A percentile compares a stretch with the other conserved stretches of the same genome.
These are phyloP conservation scores for Pharus latifolius DNA, from an alignment of 176 grass and related monocot genomes.

Conservation along the genomic window DNA sequence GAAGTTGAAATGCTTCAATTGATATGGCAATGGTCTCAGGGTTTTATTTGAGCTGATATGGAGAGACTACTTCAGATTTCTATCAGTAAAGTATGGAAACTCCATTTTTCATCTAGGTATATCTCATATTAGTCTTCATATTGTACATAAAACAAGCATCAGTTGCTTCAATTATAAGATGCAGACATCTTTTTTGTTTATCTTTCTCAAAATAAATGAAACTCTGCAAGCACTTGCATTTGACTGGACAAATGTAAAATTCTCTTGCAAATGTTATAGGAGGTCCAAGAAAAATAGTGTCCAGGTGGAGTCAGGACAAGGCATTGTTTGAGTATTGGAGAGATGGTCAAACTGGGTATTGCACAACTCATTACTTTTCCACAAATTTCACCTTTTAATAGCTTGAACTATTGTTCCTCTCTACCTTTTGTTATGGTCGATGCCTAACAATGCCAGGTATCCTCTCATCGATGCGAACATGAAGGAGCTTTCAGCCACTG, in stretches of 20 bases:
- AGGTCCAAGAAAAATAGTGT: constrained; percentile 62
- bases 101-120: constrained; percentile 90
- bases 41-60: constrained; percentile 98
- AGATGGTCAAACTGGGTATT: constrained; percentile 73
- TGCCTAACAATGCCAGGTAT: constrained; percentile 59
- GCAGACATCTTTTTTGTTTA: not conserved
- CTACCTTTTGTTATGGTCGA: not conserved
- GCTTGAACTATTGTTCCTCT: not conserved
- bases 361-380: not conserved
- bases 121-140: not conserved
- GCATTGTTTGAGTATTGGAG: constrained; percentile 67
- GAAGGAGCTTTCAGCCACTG: constrained; percentile 71
- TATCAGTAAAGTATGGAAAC: constrained; percentile 81
- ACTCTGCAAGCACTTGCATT: not conserved
- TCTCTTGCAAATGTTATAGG: constrained; percentile 26
- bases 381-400: not conserved
- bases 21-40: constrained; percentile 34
- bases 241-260: not conserved
- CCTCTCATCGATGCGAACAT: constrained; percentile 95
- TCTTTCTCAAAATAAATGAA: not conserved
- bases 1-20: not conserved
- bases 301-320: constrained; percentile 66
- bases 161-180: no score
- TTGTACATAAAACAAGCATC: not conserved
- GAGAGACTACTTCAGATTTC: constrained; percentile 94